Conservation (phyloP, 768 basidiomycete genomes). For the Trametes villosa region DNA sequence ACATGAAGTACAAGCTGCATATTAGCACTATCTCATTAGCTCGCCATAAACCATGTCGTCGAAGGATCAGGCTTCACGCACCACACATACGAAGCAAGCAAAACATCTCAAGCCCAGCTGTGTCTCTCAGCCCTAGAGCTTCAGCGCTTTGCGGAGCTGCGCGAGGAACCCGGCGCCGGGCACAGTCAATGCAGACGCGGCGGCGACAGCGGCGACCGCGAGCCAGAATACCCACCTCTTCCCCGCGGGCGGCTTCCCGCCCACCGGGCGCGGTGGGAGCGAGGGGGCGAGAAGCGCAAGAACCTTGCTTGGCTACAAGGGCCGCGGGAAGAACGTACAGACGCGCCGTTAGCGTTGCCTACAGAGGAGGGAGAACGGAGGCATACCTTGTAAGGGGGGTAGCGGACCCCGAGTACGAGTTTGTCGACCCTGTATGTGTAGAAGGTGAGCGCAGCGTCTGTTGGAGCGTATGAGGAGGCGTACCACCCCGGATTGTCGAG, state of each 20-base stretch:
- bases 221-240: slow-evolving; percentile 24
- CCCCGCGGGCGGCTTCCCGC: background rate
- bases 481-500: slow-evolving; percentile 47
- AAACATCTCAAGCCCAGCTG: too few species aligned
- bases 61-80: too few species aligned
- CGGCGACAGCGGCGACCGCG: slow-evolving; percentile 13
- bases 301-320: background rate
- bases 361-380: background rate
- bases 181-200: slow-evolving; percentile 9
- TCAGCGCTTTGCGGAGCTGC: background rate
- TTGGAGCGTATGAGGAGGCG: slow-evolving; percentile 12
- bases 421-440: slow-evolving; percentile 36
- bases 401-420: slow-evolving; percentile 36
- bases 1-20: too few species aligned
- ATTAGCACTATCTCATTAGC: too few species aligned
- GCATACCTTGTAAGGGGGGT: slow-evolving; percentile 43
- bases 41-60: too few species aligned
- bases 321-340: background rate
- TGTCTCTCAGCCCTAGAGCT: background rate
- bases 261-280: slow-evolving; percentile 18
- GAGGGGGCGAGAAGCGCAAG: background rate
- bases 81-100: too few species aligned
- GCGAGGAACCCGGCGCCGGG: background rate
- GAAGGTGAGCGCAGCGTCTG: background rate
- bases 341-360: too few species aligned